These are phyloP conservation scores for Phytophthora citrophthora DNA, from an alignment of 352 stramenopile species.

Conservation along the genomic window DNA sequence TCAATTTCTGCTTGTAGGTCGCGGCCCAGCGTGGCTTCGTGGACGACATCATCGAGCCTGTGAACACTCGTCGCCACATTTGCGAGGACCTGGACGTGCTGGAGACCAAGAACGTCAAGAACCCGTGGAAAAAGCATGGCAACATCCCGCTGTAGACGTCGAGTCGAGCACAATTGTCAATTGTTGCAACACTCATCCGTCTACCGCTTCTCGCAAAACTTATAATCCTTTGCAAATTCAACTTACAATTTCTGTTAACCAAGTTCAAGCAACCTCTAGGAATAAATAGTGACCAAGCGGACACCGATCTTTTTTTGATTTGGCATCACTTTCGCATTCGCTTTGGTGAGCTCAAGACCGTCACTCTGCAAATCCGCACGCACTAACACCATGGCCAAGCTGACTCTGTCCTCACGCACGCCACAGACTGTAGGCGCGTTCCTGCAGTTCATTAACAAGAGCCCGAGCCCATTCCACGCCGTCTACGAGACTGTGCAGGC, in stretches of 20 bases:
- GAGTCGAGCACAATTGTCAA: background rate
- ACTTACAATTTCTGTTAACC: background rate
- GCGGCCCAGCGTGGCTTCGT: conserved; percentile 97
- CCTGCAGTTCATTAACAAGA: conserved; percentile 94
- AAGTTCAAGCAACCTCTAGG: conserved; percentile 1
- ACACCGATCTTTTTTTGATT: conserved; percentile 23
- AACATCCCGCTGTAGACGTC: conserved; percentile 96
- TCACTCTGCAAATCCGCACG: conserved; percentile 22
- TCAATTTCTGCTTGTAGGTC: conserved; percentile 47
- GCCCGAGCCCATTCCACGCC: conserved; percentile 94
- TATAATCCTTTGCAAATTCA: conserved; percentile 27
- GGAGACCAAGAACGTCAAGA: conserved; percentile 93
- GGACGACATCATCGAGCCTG: conserved; percentile 98
- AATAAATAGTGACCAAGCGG: background rate
- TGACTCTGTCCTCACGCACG: conserved; percentile 60
- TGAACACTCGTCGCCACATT: conserved; percentile 92
- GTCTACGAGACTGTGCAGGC: conserved; percentile 86
- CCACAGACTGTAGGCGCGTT: conserved; percentile 78
- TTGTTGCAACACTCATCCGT: conserved; percentile 20
- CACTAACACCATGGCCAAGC: conserved; percentile 39
- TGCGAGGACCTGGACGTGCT: conserved; percentile 97
- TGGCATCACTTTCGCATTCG: conserved; percentile 26
- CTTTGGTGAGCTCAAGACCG: conserved; percentile 30
- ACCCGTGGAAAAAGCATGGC: conserved; percentile 96
- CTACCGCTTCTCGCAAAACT: conserved; percentile 5